These are phyloP conservation scores for Petunia secreta DNA, from an alignment of 257 asterid genomes.

Conservation along the genomic window DNA sequence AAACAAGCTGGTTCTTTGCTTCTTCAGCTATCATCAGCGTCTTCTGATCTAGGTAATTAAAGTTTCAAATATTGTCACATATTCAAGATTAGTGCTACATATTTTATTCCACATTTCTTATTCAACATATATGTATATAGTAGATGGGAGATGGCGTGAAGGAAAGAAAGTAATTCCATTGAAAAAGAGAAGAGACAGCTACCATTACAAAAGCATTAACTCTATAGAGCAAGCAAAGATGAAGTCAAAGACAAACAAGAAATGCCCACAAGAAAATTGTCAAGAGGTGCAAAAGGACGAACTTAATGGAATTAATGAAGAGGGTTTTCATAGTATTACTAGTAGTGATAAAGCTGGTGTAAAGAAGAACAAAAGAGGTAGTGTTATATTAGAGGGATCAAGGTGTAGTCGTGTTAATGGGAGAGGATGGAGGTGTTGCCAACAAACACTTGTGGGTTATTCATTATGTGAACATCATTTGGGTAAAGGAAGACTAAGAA, in stretches of 20 bases:
- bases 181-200: slow-evolving; percentile 57
- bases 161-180: slow-evolving; percentile 53
- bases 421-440: slow-evolving; percentile 85
- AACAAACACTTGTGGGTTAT: slow-evolving; percentile 71
- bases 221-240: slow-evolving; percentile 29
- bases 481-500: slow-evolving; percentile 72
- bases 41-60: slow-evolving; percentile 14
- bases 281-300: slow-evolving; percentile 18
- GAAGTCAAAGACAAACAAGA: slow-evolving; percentile 69
- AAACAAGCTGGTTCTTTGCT: slow-evolving; percentile 15
- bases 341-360: slow-evolving; percentile 13
- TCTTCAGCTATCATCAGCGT: background rate
- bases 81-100: background rate
- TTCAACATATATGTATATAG: slow-evolving; percentile 15
- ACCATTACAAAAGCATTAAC: background rate
- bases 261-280: slow-evolving; percentile 36
- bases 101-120: background rate
- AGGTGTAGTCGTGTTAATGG: slow-evolving; percentile 87
- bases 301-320: background rate
- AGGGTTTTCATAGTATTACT: background rate
- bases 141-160: slow-evolving; percentile 33
- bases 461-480: slow-evolving; percentile 77
- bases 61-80: background rate
- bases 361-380: slow-evolving; percentile 57
- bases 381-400: slow-evolving; percentile 64